Evolutionary conservation across 2,329 filamentous ascomycete species (phyloP).

Genomic region (Hymenotorrendiella dingleyae): DNA sequence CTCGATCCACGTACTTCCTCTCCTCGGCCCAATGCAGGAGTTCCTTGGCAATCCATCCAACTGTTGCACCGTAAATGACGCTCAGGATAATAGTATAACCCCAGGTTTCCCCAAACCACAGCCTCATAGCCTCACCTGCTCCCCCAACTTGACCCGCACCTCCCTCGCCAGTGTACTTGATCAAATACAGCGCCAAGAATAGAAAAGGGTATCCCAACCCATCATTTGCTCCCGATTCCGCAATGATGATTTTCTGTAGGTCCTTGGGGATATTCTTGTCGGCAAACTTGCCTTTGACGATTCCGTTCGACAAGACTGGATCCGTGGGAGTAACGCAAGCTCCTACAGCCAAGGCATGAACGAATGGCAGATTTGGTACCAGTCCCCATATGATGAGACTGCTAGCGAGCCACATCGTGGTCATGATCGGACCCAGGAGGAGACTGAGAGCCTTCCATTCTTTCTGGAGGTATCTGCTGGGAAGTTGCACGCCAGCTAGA

Average conservation of each 20-base stretch:
- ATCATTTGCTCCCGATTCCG: constrained; percentile 82
- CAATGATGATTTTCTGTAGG: constrained; percentile 73
- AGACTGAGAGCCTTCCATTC: constrained; percentile 73
- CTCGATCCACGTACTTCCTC: constrained; percentile 54
- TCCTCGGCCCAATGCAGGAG: constrained; percentile 80
- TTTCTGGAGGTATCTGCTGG: constrained; percentile 69
- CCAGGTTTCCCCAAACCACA: constrained; percentile 85
- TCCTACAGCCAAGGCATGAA: constrained; percentile 74
- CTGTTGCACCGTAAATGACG: constrained; percentile 66
- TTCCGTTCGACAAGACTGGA: constrained; percentile 79
- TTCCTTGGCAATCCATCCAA: constrained; percentile 78
- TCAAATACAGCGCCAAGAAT: constrained; percentile 76
- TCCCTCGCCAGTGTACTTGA: constrained; percentile 64
- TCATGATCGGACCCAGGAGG: constrained; percentile 80
- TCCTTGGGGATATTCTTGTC: constrained; percentile 81
- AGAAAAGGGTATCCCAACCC: constrained; percentile 77
- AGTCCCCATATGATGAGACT: constrained; percentile 72
- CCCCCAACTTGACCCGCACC: constrained; percentile 52
- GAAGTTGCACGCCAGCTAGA: constrained; percentile 80
- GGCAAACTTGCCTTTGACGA: constrained; percentile 90
- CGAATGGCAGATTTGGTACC: constrained; percentile 63
- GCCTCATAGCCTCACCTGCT: constrained; percentile 58
- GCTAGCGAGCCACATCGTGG: constrained; percentile 79
- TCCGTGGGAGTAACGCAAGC: constrained; percentile 92
- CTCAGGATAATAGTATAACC: constrained; percentile 77